Conservation (phyloP, 257 asterid genomes). For the Solanum piurae region DNA sequence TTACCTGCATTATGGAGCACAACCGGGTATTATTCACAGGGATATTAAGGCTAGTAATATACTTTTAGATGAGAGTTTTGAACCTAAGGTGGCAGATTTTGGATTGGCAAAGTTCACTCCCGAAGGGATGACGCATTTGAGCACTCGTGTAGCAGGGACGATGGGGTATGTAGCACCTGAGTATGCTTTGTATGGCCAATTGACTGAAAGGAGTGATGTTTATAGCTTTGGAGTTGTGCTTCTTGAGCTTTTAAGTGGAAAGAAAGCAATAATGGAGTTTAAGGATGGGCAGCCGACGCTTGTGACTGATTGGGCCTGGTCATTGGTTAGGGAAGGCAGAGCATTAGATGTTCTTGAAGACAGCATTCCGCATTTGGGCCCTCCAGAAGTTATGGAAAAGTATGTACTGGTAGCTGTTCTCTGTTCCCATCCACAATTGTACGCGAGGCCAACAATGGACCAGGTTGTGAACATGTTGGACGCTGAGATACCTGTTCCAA, state of each 20-base stretch:
- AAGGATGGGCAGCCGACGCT: constrained; percentile 51
- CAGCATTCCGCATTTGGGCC: constrained; percentile 47
- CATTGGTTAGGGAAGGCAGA: constrained; percentile 55
- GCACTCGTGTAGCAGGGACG: constrained; percentile 93
- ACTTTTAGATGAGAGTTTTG: constrained; percentile 69
- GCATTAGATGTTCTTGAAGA: constrained; percentile 58
- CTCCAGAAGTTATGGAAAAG: constrained; percentile 59
- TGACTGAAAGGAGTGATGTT: constrained; percentile 82
- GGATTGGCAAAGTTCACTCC: constrained; percentile 85
- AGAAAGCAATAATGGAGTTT: constrained; percentile 49
- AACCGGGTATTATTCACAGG: constrained; percentile 60
- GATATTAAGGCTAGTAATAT: constrained; percentile 87
- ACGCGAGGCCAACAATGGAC: constrained; percentile 91
- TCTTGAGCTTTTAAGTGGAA: constrained; percentile 84
- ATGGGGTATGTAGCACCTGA: constrained; percentile 93
- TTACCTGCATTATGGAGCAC: constrained; percentile 77
- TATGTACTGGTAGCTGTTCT: constrained; percentile 71
- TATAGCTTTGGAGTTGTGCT: constrained; percentile 84
- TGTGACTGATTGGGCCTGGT: constrained; percentile 92
- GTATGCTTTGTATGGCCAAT: constrained; percentile 78
- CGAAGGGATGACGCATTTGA: constrained; percentile 73
- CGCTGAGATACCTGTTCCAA: constrained; percentile 50
- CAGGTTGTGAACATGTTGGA: constrained; percentile 82
- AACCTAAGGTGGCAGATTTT: constrained; percentile 80
- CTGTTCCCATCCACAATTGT: constrained; percentile 80